Percentiles rank a stretch among this genome's conserved stretches.
These are phyloP conservation scores for Phytopythium ostracodes DNA, from an alignment of 352 stramenopile species.

Conservation along the genomic window DNA sequence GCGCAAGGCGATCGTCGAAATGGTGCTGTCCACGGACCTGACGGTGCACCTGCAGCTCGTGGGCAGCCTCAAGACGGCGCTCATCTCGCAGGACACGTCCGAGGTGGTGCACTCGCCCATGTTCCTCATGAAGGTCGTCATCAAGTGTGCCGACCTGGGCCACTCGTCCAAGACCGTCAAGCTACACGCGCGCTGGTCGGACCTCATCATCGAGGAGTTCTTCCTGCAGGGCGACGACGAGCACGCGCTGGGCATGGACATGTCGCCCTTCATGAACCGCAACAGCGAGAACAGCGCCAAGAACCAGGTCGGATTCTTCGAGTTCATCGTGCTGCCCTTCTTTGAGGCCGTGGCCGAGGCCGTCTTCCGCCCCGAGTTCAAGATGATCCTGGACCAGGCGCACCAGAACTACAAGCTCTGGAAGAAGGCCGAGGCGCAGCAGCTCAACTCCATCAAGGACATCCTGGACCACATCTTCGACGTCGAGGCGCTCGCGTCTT, in stretches of 20 bases:
- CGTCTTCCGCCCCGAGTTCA: constrained; percentile 72
- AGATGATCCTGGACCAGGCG: constrained; percentile 74
- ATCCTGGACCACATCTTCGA: constrained; percentile 78
- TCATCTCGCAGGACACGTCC: constrained; percentile 71
- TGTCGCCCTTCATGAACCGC: constrained; percentile 92
- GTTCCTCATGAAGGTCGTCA: constrained; percentile 85
- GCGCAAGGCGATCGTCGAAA: constrained; percentile 80
- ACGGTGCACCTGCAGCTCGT: constrained; percentile 79
- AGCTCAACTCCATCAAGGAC: constrained; percentile 84
- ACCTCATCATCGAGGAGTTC: constrained; percentile 93
- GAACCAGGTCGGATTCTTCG: constrained; percentile 84
- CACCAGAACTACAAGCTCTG: constrained; percentile 82
- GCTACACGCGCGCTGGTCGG: constrained; percentile 86
- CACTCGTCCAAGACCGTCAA: constrained; percentile 87
- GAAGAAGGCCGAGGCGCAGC: constrained; percentile 73
- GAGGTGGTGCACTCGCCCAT: constrained; percentile 76
- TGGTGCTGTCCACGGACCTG: constrained; percentile 84
- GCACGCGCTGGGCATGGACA: constrained; percentile 79
- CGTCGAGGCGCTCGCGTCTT: constrained; percentile 18
- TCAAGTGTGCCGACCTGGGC: constrained; percentile 91
- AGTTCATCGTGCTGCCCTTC: constrained; percentile 84
- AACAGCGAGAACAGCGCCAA: constrained; percentile 83
- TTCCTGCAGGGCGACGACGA: constrained; percentile 94
- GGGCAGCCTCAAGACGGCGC: constrained; percentile 69
- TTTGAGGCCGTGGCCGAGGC: constrained; percentile 78